These are phyloP conservation scores for Paracoccidioides lutzii DNA, from an alignment of 2,329 filamentous ascomycete genomes.

Conservation along the genomic window DNA sequence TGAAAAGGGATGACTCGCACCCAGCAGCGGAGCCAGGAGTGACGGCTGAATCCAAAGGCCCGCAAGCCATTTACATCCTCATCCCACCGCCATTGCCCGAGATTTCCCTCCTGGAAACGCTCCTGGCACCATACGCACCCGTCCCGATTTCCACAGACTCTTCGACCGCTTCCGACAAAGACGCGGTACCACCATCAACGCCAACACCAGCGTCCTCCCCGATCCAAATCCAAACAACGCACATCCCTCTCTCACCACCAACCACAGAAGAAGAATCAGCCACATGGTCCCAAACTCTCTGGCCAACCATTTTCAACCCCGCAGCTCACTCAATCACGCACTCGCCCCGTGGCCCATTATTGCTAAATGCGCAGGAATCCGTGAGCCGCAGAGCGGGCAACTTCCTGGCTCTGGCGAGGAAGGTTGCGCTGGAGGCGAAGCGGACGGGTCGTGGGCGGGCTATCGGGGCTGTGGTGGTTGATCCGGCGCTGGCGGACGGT, in stretches of 20 bases:
- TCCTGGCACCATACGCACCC: constrained; percentile 28
- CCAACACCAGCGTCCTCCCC: neutral
- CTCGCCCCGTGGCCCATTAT: constrained; percentile 29
- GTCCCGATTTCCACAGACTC: constrained; percentile 2
- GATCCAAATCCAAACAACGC: constrained; percentile 20
- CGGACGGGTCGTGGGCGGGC: constrained; percentile 25
- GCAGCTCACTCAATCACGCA: constrained; percentile 31
- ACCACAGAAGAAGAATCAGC: constrained; percentile 29
- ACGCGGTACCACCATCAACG: neutral
- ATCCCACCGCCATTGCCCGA: constrained; percentile 30
- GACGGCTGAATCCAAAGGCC: constrained; percentile 3
- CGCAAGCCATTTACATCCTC: constrained; percentile 29
- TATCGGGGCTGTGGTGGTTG: constrained; percentile 34
- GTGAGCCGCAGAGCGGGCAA: constrained; percentile 26
- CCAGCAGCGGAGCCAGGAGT: constrained; percentile 9
- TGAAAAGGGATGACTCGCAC: constrained; percentile 12
- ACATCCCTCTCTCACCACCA: constrained; percentile 31
- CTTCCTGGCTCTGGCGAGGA: constrained; percentile 29
- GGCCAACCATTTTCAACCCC: constrained; percentile 35
- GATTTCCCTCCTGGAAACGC: constrained; percentile 18
- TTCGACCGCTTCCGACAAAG: neutral
- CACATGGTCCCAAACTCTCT: constrained; percentile 28
- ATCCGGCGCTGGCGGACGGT: constrained; percentile 23
- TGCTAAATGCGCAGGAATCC: constrained; percentile 22
- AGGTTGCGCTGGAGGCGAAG: constrained; percentile 27